phyloP scores from a whole-genome alignment of 345 rosid species.

The Salix caprea region DNA sequence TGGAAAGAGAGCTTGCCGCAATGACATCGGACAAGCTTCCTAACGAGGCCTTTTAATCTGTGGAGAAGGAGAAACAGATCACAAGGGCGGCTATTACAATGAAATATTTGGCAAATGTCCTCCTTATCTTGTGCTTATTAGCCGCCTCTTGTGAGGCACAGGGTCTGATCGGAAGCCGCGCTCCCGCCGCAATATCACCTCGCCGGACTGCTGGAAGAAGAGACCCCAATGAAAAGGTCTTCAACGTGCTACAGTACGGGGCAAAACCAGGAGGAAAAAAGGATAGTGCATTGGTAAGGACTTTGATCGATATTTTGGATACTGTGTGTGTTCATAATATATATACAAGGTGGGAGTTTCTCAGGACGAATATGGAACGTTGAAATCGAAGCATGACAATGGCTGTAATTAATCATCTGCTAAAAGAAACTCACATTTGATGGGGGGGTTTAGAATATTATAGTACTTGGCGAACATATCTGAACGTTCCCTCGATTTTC shows the following conservation, averaged over 20 bases:
- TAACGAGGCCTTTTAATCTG: background rate
- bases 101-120: conserved; percentile 6
- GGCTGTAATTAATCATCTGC: too few relatives aligned
- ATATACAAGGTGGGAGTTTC: too few relatives aligned
- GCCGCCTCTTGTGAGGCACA: background rate
- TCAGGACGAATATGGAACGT: background rate
- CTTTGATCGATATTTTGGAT: too few relatives aligned
- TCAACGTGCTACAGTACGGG: conserved; percentile 36
- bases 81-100: background rate
- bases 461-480: too few relatives aligned
- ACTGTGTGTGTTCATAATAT: background rate
- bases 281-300: conserved; percentile 33
- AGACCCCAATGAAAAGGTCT: conserved; percentile 33
- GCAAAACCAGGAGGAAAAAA: conserved; percentile 28
- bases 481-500: background rate
- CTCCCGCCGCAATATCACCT: background rate
- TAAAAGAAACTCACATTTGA: too few relatives aligned
- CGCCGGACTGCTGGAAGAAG: background rate
- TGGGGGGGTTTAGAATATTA: too few relatives aligned
- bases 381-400: too few relatives aligned
- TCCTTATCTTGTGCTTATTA: conserved; percentile 10
- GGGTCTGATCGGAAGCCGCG: background rate
- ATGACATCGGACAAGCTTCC: background rate
- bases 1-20: conserved; percentile 4
- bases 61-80: background rate